Percentiles rank a stretch among this genome's conserved stretches.
Evolutionary conservation across 2,329 filamentous ascomycete genomes (phyloP).

Genomic region (Talaromyces amestolkiae): DNA sequence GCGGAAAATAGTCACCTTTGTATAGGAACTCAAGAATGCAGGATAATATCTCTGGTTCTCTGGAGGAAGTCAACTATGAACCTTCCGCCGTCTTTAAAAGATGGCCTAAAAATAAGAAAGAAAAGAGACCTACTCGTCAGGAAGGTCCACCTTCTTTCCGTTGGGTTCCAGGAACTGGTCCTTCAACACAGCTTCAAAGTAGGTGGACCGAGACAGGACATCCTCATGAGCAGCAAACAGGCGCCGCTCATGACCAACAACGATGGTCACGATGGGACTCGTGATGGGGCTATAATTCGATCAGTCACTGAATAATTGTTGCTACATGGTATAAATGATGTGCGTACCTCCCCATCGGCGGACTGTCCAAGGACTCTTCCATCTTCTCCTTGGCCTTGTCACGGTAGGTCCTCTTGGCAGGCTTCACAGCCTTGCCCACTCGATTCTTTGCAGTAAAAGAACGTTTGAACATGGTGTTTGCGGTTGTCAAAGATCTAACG

Average conservation of each 20-base stretch:
- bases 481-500: constrained; percentile 35
- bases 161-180: constrained; percentile 68
- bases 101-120: too few species aligned
- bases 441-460: constrained; percentile 82
- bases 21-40: constrained; percentile 94
- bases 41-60: constrained; percentile 90
- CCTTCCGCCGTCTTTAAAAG: too few species aligned
- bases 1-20: constrained; percentile 93
- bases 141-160: constrained; percentile 73
- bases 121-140: constrained; percentile 54
- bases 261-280: constrained; percentile 79
- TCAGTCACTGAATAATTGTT: not conserved
- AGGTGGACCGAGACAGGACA: constrained; percentile 80
- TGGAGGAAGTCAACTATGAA: constrained; percentile 39
- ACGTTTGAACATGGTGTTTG: constrained; percentile 80
- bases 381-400: constrained; percentile 82
- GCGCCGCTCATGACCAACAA: constrained; percentile 78
- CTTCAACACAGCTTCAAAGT: constrained; percentile 71
- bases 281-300: constrained; percentile 47
- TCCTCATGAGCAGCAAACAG: constrained; percentile 95
- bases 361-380: constrained; percentile 74
- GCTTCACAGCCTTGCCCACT: constrained; percentile 82
- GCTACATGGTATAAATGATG: not conserved
- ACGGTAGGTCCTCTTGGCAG: constrained; percentile 70
- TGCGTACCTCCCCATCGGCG: constrained; percentile 49